Percentiles rank a stretch among this genome's conserved stretches.
phyloP scores from a whole-genome alignment of 163 green algal genomes.

The Smithsoniella earleae region DNA sequence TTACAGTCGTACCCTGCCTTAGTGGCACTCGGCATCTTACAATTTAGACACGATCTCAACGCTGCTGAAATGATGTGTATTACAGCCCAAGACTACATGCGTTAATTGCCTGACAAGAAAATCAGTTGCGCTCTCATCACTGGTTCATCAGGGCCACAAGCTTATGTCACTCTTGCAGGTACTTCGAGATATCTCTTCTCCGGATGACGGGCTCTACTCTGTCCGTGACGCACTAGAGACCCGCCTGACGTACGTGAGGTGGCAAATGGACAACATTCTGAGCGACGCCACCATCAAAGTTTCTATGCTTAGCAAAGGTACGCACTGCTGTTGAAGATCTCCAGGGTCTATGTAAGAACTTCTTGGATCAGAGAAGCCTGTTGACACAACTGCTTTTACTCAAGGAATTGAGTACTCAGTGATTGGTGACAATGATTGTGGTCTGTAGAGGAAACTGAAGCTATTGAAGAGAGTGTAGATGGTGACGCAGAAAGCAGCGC shows the following conservation, averaged over 20 bases:
- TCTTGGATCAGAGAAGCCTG: neutral
- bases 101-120: too few relatives aligned
- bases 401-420: neutral
- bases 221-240: slow-evolving; percentile 15
- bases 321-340: neutral
- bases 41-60: too few relatives aligned
- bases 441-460: neutral
- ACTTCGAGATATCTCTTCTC: slow-evolving; percentile 22
- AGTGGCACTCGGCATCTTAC: too few relatives aligned
- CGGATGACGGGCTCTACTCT: slow-evolving; percentile 21
- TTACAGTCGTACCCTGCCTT: too few relatives aligned
- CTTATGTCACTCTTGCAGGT: slow-evolving; percentile 12
- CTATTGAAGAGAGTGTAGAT: neutral
- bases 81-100: too few relatives aligned
- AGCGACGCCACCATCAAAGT: slow-evolving; percentile 24
- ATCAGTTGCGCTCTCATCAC: too few relatives aligned
- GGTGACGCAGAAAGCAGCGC: too few relatives aligned
- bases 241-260: slow-evolving; percentile 14
- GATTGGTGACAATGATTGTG: neutral
- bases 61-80: too few relatives aligned
- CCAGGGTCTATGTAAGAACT: neutral
- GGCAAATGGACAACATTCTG: slow-evolving; percentile 31
- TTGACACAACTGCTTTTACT: neutral
- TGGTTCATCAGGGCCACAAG: too few relatives aligned
- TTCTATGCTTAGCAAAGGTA: slow-evolving; percentile 25